Base-by-base conservation (phyloP, 2,329 filamentous ascomycete genomes). In the Tolypocladium album region DNA sequence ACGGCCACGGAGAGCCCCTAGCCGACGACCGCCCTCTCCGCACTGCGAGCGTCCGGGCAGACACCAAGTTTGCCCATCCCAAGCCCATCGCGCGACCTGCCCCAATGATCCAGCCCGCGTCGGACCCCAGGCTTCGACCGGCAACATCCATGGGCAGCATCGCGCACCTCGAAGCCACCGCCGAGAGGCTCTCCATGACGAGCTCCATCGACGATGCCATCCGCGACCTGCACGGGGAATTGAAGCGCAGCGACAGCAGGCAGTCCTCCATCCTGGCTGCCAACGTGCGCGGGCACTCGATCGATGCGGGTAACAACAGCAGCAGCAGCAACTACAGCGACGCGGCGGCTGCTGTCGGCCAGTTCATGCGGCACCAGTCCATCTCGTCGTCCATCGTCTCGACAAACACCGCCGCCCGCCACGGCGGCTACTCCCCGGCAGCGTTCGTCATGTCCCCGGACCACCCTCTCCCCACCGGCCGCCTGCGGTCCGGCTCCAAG, bases 201-300 rank as follows among this genome's bases (percentile, higher is more conserved):
- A 89, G 86, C 63, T 90, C 89, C 63, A 88, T 92, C 68, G 88
- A 88, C 67, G 84, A 89, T 76, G 88, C 89, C 66, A 92, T 92
- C 67, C 83, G 88, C 61, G 84, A 88, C 68, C 78, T 90, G 64
- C 86, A 90, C 72, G 78, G 84, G 62, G 86, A 89, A 72, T 77
- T 89, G 69, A 90, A 89, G 74, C 81, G 84, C 65, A 83, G 79
- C 68, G 88, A 89, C 69, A 89, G 85, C 69, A 80, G 83, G 62
- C 80, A 82, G 61, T 88, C 86, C 2, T 88, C 85, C 11, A 76
- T 86, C 57, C 77, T 84, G 53, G 83, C 82, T 24, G 76, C 78
- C 55, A 78, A 76, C 59, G 70, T 78, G 62, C 70, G 70, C 38
- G 71, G 73, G 5, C 72, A 60, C 58, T 68, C 68, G 27, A 64